Conservation (phyloP, 179 eudicot genomes). For the Silene noctiflora region DNA sequence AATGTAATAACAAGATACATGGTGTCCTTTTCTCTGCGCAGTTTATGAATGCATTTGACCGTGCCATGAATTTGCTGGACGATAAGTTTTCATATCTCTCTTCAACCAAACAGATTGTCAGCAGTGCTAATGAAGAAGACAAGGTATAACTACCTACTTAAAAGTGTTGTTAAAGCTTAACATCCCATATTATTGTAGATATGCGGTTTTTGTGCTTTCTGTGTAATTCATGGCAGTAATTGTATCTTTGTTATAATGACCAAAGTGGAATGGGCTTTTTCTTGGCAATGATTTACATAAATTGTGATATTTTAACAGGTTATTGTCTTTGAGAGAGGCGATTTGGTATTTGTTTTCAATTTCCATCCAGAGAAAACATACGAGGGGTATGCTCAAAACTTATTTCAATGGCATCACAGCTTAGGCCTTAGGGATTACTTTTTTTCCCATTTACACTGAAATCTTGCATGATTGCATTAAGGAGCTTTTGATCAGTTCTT, state of each 20-base stretch:
- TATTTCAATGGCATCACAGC: not conserved
- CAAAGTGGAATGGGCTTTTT: not conserved
- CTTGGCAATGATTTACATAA: not conserved
- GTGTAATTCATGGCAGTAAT: not conserved
- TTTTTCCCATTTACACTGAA: not conserved
- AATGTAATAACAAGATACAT: not conserved
- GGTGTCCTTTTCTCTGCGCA: conserved; percentile 31
- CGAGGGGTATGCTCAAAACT: conserved; percentile 59
- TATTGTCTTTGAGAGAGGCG: conserved; percentile 94
- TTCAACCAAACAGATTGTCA: conserved; percentile 75
- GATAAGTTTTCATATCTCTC: conserved; percentile 73
- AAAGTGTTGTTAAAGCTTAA: not conserved
- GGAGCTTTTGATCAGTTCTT: not conserved
- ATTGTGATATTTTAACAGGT: conserved; percentile 53
- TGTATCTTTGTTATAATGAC: not conserved
- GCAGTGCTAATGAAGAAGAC: conserved; percentile 78
- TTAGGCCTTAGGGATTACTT: not conserved
- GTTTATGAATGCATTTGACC: conserved; percentile 86
- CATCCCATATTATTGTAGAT: not conserved
- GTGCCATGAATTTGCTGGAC: conserved; percentile 89
- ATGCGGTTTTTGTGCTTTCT: conserved; percentile 3
- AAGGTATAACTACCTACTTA: conserved; percentile 48
- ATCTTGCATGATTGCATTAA: not conserved
- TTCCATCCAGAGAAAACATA: conserved; percentile 85
- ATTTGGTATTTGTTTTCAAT: conserved; percentile 90